Percentiles rank a stretch among this genome's conserved stretches.
Conservation (phyloP, 2,329 filamentous ascomycete genomes). For the Venturia asperata region DNA sequence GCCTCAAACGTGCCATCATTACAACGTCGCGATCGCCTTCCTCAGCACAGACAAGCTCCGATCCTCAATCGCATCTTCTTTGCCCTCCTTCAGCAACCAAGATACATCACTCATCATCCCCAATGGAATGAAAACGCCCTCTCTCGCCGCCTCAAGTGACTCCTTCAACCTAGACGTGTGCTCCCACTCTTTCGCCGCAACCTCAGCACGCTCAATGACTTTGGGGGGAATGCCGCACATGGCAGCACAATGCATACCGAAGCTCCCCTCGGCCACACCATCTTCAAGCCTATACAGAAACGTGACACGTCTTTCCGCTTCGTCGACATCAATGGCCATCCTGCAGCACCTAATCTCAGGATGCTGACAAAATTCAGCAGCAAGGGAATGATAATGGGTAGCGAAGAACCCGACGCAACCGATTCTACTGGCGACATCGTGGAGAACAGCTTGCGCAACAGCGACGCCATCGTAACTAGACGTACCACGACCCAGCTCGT, state of each 20-base stretch:
- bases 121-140: conserved; percentile 68
- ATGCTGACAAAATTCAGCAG: conserved; percentile 81
- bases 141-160: conserved; percentile 79
- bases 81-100: conserved; percentile 58
- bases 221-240: conserved; percentile 90
- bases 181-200: conserved; percentile 87
- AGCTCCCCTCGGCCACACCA: conserved; percentile 90
- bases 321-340: conserved; percentile 94
- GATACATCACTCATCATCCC: conserved; percentile 84
- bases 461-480: conserved; percentile 94
- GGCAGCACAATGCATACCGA: conserved; percentile 97
- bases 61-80: conserved; percentile 37
- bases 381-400: conserved; percentile 92
- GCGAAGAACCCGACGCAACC: conserved; percentile 95
- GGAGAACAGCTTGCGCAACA: conserved; percentile 93
- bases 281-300: conserved; percentile 93
- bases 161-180: conserved; percentile 87
- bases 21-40: conserved; percentile 50
- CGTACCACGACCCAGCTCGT: conserved; percentile 91
- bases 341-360: conserved; percentile 79
- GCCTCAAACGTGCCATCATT: neutral
- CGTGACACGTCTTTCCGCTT: conserved; percentile 75
- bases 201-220: conserved; percentile 80
- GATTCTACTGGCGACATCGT: conserved; percentile 87
- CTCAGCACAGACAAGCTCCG: conserved; percentile 50